Conservation (phyloP, 1,284 basidiomycete species). For the Rhodotorula mucilaginosa region DNA sequence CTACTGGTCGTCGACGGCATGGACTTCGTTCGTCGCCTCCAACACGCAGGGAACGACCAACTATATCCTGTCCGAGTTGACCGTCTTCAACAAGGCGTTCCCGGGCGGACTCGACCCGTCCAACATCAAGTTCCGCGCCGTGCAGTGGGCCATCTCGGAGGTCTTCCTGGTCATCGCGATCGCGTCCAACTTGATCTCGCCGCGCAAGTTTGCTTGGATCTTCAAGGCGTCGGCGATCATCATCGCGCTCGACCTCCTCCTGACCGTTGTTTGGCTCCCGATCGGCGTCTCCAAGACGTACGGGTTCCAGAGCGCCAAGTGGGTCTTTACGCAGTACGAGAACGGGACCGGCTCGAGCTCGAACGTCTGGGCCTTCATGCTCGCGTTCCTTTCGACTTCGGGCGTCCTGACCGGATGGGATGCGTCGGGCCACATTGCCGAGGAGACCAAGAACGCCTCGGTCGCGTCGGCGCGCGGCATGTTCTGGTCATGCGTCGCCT, state of each 20-base stretch:
- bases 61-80: slow-evolving; percentile 67
- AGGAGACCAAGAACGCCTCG: slow-evolving; percentile 83
- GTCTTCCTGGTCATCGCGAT: slow-evolving; percentile 64
- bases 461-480: slow-evolving; percentile 76
- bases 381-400: slow-evolving; percentile 69
- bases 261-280: slow-evolving; percentile 82
- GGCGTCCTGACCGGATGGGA: slow-evolving; percentile 82
- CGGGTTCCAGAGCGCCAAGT: slow-evolving; percentile 71
- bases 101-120: slow-evolving; percentile 67
- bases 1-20: slow-evolving; percentile 59
- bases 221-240: slow-evolving; percentile 70
- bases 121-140: slow-evolving; percentile 75
- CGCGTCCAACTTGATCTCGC: slow-evolving; percentile 76
- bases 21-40: slow-evolving; percentile 82
- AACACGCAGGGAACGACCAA: slow-evolving; percentile 82
- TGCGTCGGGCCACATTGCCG: slow-evolving; percentile 71
- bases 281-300: slow-evolving; percentile 78
- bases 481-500: slow-evolving; percentile 67
- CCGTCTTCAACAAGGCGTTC: slow-evolving; percentile 73
- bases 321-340: slow-evolving; percentile 76
- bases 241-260: slow-evolving; percentile 76
- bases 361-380: slow-evolving; percentile 64
- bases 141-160: slow-evolving; percentile 78
- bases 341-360: slow-evolving; percentile 71
- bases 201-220: slow-evolving; percentile 61